phyloP scores from a whole-genome alignment of 805 yeast species.

The Candida multigemmis region DNA sequence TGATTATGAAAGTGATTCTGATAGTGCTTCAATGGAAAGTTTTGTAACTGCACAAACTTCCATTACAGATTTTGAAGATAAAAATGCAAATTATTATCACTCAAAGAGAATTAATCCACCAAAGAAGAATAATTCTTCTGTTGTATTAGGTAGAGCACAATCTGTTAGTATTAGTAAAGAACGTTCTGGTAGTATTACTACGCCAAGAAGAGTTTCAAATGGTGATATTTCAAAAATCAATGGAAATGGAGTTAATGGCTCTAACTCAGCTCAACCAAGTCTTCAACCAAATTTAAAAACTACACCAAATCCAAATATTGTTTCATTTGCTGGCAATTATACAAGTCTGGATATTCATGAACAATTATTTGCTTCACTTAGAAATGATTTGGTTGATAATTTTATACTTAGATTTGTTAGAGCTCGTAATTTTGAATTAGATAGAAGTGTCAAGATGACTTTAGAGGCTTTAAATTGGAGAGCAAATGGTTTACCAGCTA shows the following conservation, averaged over 20 bases:
- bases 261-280: too few species aligned
- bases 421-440: conserved; percentile 81
- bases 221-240: too few species aligned
- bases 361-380: conserved; percentile 31
- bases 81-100: too few species aligned
- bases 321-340: conserved; percentile 41
- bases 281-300: conserved; percentile 7
- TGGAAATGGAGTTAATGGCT: too few species aligned
- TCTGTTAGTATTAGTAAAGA: too few species aligned
- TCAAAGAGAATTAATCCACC: conserved; percentile 1
- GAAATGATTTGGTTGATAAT: conserved; percentile 80
- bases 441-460: conserved; percentile 61
- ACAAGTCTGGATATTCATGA: conserved; percentile 42
- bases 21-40: conserved; percentile 18
- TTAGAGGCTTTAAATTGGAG: conserved; percentile 76
- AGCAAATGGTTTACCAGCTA: conserved; percentile 40
- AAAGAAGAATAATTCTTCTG: neutral
- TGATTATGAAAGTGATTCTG: conserved; percentile 8
- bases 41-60: conserved; percentile 23
- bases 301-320: conserved; percentile 25
- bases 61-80: conserved; percentile 11
- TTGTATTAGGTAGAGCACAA: too few species aligned
- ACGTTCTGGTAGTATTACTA: too few species aligned
- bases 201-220: too few species aligned
- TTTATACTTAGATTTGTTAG: conserved; percentile 65